phyloP scores from a whole-genome alignment of 2,329 filamentous ascomycete genomes.

The Beauveria sp. region DNA sequence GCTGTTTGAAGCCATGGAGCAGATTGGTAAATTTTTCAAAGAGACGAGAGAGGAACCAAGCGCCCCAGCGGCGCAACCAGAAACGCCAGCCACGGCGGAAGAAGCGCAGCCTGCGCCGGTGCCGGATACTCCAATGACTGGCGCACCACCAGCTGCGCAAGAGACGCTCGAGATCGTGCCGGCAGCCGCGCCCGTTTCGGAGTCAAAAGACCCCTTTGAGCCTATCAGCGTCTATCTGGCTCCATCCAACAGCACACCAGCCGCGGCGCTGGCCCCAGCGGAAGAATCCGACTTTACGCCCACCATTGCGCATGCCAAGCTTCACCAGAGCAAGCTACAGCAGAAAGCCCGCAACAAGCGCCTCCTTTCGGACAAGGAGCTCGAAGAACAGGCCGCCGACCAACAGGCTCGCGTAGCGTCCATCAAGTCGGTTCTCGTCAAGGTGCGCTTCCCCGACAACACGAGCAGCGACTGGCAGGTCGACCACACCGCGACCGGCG shows the following conservation, averaged over 20 bases:
- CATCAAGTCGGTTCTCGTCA: slow-evolving; percentile 63
- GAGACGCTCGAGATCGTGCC: neutral
- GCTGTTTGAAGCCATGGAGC: slow-evolving; percentile 74
- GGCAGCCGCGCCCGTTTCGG: slow-evolving; percentile 6
- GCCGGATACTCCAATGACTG: neutral
- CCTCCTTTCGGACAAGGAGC: slow-evolving; percentile 74
- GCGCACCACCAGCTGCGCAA: slow-evolving; percentile 1
- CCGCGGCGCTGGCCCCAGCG: slow-evolving; percentile 59
- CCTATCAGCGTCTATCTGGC: slow-evolving; percentile 70
- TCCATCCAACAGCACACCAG: slow-evolving; percentile 64
- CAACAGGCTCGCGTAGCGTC: slow-evolving; percentile 58
- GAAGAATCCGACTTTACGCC: slow-evolving; percentile 71
- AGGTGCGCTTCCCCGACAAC: slow-evolving; percentile 83
- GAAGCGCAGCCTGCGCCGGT: neutral
- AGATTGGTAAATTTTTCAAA: slow-evolving; percentile 71
- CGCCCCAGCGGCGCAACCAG: slow-evolving; percentile 13
- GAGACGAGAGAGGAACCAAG: slow-evolving; percentile 39
- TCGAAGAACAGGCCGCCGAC: slow-evolving; percentile 60
- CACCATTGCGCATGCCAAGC: slow-evolving; percentile 67
- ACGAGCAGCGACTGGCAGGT: slow-evolving; percentile 69
- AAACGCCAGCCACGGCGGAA: slow-evolving; percentile 9
- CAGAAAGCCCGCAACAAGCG: slow-evolving; percentile 62
- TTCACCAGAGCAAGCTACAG: slow-evolving; percentile 62
- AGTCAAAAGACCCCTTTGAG: slow-evolving; percentile 27
- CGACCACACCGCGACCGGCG: slow-evolving; percentile 58